Conservation (phyloP, 768 basidiomycete species). For the Mycena pura region DNA sequence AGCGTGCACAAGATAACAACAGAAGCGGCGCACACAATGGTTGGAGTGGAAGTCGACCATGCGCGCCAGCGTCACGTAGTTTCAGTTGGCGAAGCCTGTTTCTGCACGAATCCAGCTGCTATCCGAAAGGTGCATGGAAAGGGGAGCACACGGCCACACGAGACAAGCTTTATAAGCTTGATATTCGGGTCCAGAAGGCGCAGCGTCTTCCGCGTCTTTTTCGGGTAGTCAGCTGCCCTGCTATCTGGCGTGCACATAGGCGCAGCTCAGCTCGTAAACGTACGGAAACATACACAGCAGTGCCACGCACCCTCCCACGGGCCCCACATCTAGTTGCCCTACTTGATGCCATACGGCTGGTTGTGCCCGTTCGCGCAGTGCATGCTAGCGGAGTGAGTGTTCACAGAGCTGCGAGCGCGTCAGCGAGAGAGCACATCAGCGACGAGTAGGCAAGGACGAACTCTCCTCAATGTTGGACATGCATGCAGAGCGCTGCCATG, state of each 20-base stretch:
- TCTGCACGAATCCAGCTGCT: conserved; percentile 34
- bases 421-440: too few species aligned
- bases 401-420: conserved; percentile 38
- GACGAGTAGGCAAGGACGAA: too few species aligned
- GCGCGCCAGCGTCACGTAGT: conserved; percentile 48
- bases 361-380: conserved; percentile 62
- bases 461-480: too few species aligned
- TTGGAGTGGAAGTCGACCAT: conserved; percentile 58
- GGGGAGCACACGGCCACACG: conserved; percentile 55
- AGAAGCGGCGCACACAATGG: conserved; percentile 37
- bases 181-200: conserved; percentile 62
- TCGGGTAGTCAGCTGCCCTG: conserved; percentile 66
- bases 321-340: conserved; percentile 64
- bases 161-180: conserved; percentile 57
- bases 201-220: conserved; percentile 61
- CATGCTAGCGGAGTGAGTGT: conserved; percentile 61
- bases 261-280: too few species aligned
- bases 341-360: conserved; percentile 61
- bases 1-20: neutral
- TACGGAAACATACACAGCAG: too few species aligned
- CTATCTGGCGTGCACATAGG: conserved; percentile 35
- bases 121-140: conserved; percentile 9
- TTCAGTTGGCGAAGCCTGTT: conserved; percentile 48
- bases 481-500: too few species aligned
- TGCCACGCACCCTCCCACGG: conserved; percentile 63